phyloP scores from a whole-genome alignment of 2,329 filamentous ascomycete genomes.

The Hirsutella rhossiliensis region DNA sequence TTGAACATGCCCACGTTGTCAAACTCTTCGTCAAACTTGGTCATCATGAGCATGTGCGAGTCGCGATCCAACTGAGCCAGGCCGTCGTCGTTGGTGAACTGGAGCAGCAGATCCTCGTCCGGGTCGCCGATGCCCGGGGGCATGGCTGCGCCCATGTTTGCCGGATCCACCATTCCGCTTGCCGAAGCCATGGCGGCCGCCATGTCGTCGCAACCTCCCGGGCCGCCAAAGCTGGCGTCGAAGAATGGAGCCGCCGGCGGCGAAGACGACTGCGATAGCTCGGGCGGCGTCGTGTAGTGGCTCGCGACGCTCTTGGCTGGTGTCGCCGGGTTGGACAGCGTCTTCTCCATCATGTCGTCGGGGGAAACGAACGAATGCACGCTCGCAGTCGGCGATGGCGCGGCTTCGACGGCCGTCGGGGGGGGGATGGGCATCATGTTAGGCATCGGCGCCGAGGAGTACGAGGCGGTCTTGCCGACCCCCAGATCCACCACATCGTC shows the following conservation, averaged over 20 bases:
- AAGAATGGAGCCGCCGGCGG: constrained; percentile 38
- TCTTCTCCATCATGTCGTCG: constrained; percentile 27
- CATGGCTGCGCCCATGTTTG: constrained; percentile 19
- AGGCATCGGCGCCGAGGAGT: constrained; percentile 35
- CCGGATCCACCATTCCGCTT: constrained; percentile 6
- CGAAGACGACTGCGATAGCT: constrained; percentile 48
- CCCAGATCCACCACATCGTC: constrained; percentile 33
- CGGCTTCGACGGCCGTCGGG: constrained; percentile 8
- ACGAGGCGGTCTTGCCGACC: constrained; percentile 18
- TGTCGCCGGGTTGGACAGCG: constrained; percentile 26
- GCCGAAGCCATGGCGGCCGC: constrained; percentile 14
- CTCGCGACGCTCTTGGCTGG: constrained; percentile 38
- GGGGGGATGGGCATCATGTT: constrained; percentile 2
- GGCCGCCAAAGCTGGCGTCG: constrained; percentile 28
- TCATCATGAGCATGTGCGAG: constrained; percentile 34
- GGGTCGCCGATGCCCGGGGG: constrained; percentile 22
- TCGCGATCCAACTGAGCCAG: constrained; percentile 33
- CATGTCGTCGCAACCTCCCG: constrained; percentile 17
- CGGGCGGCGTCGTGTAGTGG: constrained; percentile 45
- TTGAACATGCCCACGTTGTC: constrained; percentile 40
- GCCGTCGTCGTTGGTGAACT: constrained; percentile 30
- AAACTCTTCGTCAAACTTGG: constrained; percentile 43
- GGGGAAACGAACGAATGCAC: constrained; percentile 35
- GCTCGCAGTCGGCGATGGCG: constrained; percentile 27
- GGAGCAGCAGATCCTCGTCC: constrained; percentile 31